A percentile compares a stretch with the other conserved stretches of the same genome.
phyloP scores from a whole-genome alignment of 805 yeast genomes.

The Saccharomycopsis olivae region DNA sequence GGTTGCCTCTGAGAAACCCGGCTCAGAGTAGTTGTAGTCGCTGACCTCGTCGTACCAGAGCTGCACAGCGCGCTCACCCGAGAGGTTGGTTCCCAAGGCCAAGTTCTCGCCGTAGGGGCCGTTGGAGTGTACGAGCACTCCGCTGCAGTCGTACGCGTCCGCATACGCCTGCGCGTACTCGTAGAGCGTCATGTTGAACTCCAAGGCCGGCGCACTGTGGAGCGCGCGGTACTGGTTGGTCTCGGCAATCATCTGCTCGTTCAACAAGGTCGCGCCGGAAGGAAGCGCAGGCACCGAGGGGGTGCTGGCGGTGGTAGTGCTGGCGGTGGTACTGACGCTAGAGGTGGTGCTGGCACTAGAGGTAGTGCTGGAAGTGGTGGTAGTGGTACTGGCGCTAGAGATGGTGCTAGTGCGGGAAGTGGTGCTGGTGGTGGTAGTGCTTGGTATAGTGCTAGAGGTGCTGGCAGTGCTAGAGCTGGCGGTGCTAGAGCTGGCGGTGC shows the following conservation, averaged over 20 bases:
- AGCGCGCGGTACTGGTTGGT: conserved; percentile 50
- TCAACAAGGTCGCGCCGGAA: conserved; percentile 11
- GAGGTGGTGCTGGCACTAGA: neutral
- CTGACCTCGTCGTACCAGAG: conserved; percentile 70
- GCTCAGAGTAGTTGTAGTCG: conserved; percentile 39
- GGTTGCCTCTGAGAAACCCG: conserved; percentile 35
- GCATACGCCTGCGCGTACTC: conserved; percentile 49
- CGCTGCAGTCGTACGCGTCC: conserved; percentile 43
- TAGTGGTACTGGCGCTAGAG: too few relatives aligned
- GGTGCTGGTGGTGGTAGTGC: neutral
- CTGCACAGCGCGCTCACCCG: conserved; percentile 36
- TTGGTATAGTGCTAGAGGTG: neutral
- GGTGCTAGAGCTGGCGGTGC: neutral
- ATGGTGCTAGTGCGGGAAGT: neutral
- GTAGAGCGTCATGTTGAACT: conserved; percentile 47
- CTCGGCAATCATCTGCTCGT: conserved; percentile 41
- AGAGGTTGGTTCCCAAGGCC: conserved; percentile 68
- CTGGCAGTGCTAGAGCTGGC: neutral
- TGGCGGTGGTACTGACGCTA: conserved; percentile 18
- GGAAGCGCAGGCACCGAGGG: conserved; percentile 7
- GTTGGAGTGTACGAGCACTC: conserved; percentile 51
- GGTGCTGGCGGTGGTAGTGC: conserved; percentile 19
- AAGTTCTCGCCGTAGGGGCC: conserved; percentile 71
- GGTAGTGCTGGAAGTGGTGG: neutral
- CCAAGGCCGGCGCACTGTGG: conserved; percentile 39